Evolutionary conservation across 768 basidiomycete genomes (phyloP), one percentile per base, ranked within the genome.

Genomic region (Lyophyllum semitale): DNA sequence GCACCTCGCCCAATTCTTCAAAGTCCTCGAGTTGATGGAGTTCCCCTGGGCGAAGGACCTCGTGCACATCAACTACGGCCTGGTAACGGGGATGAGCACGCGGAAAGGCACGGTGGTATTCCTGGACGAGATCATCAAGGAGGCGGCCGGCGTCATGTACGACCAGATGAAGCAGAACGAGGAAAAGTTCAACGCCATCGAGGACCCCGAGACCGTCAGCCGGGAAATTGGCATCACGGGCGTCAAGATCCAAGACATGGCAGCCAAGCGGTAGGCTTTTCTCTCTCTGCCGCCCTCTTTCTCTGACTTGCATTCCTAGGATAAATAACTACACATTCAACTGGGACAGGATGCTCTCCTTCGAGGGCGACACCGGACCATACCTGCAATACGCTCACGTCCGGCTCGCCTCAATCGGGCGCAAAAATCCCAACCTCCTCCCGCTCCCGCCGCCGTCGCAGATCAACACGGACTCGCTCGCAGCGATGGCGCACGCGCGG

Each of bases 341-440:
- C 71, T 92, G 92, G 88, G 85, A 91, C 58, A 85, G 94, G 38
- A 95, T 97, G 92, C 83, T 88, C 47, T 93, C 93, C 30, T 97
- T 96, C 70, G 93, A 97, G 70, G 95, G 95, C 41, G 95, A 98
- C 72, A 95, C 93, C 0, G 93, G 93, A 1, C 93, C 94, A 0
- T 98, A 97, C 76, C 84, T 98, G 25, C 95, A 98, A 77, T 98
- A 98, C 70, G 93, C 94, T 0, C 95, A 97, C 73, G 95, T 95
- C 62, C 91, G 95, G 18, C 78, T 98, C 27, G 83, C 89, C 7
- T 97, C 95, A 1, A 88, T 98, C 66, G 85, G 85, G 61, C 91
- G 95, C 53, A 95, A 96, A 73, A 95, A 95, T 72, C 92, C 93
- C 1, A 82, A 91, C 54, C 85, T 95, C 27, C 73, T 91, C 37